Conservation (phyloP, 345 rosid species). For the Gossypium herbaceum region DNA sequence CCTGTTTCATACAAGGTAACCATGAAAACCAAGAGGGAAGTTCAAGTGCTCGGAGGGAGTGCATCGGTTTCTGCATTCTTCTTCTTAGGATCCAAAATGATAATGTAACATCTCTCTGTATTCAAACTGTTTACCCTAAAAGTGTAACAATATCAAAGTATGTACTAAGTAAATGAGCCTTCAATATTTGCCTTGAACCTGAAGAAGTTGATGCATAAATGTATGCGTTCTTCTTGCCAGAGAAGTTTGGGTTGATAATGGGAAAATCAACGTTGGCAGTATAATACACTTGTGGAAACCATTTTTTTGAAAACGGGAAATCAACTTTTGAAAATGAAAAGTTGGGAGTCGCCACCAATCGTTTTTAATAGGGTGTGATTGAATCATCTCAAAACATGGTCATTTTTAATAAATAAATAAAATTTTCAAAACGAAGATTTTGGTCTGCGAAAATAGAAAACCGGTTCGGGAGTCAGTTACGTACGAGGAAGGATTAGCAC, state of each 20-base stretch:
- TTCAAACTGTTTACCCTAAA: constrained; percentile 73
- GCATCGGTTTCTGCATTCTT: constrained; percentile 65
- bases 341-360: no score
- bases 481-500: no score
- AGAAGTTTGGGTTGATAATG: constrained; percentile 49
- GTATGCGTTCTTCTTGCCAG: constrained; percentile 45
- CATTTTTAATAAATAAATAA: no score
- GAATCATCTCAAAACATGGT: no score
- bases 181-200: constrained; percentile 46
- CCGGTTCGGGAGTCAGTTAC: no score
- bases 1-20: constrained; percentile 9
- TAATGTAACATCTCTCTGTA: constrained; percentile 64
- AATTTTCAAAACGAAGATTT: no score
- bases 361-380: no score
- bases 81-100: constrained; percentile 62
- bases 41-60: constrained; percentile 57
- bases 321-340: no score
- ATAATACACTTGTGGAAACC: no score
- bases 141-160: constrained; percentile 9
- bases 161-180: constrained; percentile 43
- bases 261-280: constrained; percentile 45
- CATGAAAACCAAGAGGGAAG: constrained; percentile 86
- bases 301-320: no score
- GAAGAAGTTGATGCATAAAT: constrained; percentile 64
- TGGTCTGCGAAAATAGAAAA: no score